Base-by-base conservation (phyloP, 1,139 yeast genomes). In the Saccharomyces pastorianus region DNA sequence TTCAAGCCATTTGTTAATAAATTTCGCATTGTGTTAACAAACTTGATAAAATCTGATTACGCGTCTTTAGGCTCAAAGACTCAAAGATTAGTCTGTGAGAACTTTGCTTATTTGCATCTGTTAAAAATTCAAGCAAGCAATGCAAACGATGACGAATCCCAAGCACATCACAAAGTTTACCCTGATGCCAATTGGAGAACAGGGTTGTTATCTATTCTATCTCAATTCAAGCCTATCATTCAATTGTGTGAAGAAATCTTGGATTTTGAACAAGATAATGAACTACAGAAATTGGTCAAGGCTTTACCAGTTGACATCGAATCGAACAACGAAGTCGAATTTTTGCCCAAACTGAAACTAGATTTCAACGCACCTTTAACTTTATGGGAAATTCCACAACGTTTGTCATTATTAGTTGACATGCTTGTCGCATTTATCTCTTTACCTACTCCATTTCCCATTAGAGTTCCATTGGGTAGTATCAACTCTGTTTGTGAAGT, bases 1-100 rank as follows among this genome's bases (percentile, higher is more conserved):
- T 87, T 88, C 66, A 79, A 93, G 67, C 96, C 96, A 8, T 84
- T 77, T 71, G 85, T 84, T 9, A 78, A 80, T 59, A 84, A 84
- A 63, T 78, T 82, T 58, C 80, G 82, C 56, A 69, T 69, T 5
- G 76, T 76, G 34, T 68, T 88, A 47, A 56, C 75, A 26, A 64
- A 64, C 6, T 56, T 76, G 23, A 55, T 79, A 54, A 74, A 61
- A 14, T 61, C 65, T 4, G 67, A 66, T 46, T 80, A 66, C 65
- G 65, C 65, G 49, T 64, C 65, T 50, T 71, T 75, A 54, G 78
- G 81, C 17, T 51, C 53, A 0, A 57, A 63, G 0, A 71, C 84
- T 52, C 76, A 80, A 59, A 55, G 58, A 2, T 67, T 68, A 11
- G 71, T 84, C 14, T 77, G 80, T 59, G 72, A 74, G 38, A 77